A percentile compares a stretch with the other conserved stretches of the same genome.
Evolutionary conservation across 805 yeast species (phyloP).

Genomic region (Wickerhamomyces bisporus): DNA sequence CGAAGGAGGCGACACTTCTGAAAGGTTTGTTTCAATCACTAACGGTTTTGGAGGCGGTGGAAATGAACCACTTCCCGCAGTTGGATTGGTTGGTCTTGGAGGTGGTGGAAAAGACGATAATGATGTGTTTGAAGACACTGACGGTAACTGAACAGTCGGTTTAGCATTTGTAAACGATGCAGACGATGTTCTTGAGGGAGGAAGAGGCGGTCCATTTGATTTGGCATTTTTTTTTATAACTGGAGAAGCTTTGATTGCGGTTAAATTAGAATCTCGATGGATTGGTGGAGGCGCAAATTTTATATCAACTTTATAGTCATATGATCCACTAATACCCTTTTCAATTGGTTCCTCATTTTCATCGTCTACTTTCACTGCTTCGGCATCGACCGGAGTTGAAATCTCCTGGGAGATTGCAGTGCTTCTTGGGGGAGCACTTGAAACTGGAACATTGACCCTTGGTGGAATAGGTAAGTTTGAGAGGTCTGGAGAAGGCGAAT

Average conservation of each 20-base stretch:
- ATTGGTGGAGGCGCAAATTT: conserved; percentile 31
- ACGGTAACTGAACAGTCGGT: no score
- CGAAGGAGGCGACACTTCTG: conserved; percentile 11
- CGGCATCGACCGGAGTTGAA: neutral
- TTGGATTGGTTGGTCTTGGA: neutral
- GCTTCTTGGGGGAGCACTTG: no score
- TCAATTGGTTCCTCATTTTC: conserved; percentile 11
- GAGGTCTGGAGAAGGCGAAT: conserved; percentile 21
- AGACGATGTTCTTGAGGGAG: no score
- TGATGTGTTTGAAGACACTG: neutral
- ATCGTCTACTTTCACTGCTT: conserved; percentile 5
- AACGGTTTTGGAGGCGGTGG: conserved; percentile 26
- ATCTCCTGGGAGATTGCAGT: no score
- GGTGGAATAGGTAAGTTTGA: conserved; percentile 18
- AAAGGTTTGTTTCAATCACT: no score
- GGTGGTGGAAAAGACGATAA: conserved; percentile 2
- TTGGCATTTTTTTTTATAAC: no score
- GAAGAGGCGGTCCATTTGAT: no score
- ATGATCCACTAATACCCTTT: conserved; percentile 30
- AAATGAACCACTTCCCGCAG: conserved; percentile 9
- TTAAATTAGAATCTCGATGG: conserved; percentile 12
- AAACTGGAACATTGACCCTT: conserved; percentile 2
- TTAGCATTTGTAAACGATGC: no score
- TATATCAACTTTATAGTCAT: conserved; percentile 28
- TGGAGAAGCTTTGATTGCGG: neutral